Base-by-base conservation (phyloP, 1,284 basidiomycete genomes). In the Pseudozyma pruni region DNA sequence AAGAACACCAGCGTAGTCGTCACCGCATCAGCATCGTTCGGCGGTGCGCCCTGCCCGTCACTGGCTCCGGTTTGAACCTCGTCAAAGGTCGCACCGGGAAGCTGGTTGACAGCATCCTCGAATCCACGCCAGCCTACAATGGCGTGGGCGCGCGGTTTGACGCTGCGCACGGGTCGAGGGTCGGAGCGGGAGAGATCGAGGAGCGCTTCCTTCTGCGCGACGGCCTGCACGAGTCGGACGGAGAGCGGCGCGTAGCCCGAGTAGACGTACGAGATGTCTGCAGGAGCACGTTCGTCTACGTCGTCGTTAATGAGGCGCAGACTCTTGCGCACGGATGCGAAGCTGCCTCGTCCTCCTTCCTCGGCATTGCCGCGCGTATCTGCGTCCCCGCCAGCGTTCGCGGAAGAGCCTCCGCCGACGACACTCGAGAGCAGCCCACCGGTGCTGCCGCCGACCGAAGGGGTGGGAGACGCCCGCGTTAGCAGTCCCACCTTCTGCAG, bases 61-160 rank as follows among this genome's bases (percentile, higher is more conserved):
- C n/a, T n/a, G n/a, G n/a, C n/a, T n/a, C n/a, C n/a, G n/a, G n/a
- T n/a, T 81, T 91, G 91, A 32, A 87, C 83, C 45, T 91, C 86
- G 83, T 99, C 94, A 47, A 96, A 88, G 3, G 89, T 91, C 70
- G 90, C 88, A 4, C 95, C 95, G 2, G 93, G 91, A 49, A 97
- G 88, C 47, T 86, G 86, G 38, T 87, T 87, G 14, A 98, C 81
- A 2, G 91, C 87, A 76, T 98, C 96, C 82, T 98, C 94, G 76
- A 98, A 93, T 14, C 93, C 94, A 81, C 91, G 94, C 94, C 95
- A 99, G 1, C 95, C 95, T 2, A 91, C 88, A 58, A 98, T 90
- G 0, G 92, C 91, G 81, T 94, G 92, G 0, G 92, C 92, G 76
- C 58, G 44, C 14, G 59, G 54, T 13, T 52, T 47, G 42, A 44